These are phyloP conservation scores for Amanita phalloides DNA, from an alignment of 768 basidiomycete genomes.

Conservation along the genomic window DNA sequence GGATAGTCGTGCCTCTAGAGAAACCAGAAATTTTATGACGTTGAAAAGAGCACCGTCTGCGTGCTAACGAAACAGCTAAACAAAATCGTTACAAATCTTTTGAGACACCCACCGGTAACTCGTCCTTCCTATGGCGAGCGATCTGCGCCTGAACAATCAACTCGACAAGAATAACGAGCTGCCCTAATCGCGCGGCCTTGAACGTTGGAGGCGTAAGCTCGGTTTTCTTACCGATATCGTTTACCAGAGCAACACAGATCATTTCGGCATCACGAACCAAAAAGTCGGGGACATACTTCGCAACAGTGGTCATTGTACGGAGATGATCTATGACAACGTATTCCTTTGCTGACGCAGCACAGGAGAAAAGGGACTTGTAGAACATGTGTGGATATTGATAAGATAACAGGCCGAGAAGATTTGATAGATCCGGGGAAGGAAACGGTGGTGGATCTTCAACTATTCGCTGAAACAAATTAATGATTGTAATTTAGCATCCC, in stretches of 20 bases:
- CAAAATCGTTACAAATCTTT: background rate
- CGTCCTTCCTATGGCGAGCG: constrained; percentile 31
- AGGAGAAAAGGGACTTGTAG: constrained; percentile 62
- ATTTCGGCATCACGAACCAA: constrained; percentile 68
- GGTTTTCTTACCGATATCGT: constrained; percentile 26
- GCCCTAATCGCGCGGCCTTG: constrained; percentile 48
- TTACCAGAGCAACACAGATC: constrained; percentile 60
- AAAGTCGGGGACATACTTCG: constrained; percentile 46
- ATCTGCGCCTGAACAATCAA: constrained; percentile 41
- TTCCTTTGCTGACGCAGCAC: constrained; percentile 56
- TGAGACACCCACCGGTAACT: constrained; percentile 9
- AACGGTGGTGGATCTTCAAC: constrained; percentile 39
- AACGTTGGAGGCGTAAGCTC: constrained; percentile 17
- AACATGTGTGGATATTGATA: constrained; percentile 48
- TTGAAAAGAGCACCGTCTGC: constrained; percentile 6
- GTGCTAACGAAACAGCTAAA: background rate
- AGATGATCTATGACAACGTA: constrained; percentile 50
- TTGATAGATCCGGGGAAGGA: constrained; percentile 34
- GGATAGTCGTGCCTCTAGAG: constrained; percentile 47
- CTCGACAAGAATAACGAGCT: constrained; percentile 51
- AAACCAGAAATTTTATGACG: constrained; percentile 34
- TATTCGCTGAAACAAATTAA: constrained; percentile 32
- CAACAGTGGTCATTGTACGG: constrained; percentile 37
- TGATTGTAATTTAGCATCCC: background rate
- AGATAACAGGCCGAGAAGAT: constrained; percentile 41